Conservation (phyloP, 2,329 filamentous ascomycete species). For the Ophiosphaerella herpotricha region DNA sequence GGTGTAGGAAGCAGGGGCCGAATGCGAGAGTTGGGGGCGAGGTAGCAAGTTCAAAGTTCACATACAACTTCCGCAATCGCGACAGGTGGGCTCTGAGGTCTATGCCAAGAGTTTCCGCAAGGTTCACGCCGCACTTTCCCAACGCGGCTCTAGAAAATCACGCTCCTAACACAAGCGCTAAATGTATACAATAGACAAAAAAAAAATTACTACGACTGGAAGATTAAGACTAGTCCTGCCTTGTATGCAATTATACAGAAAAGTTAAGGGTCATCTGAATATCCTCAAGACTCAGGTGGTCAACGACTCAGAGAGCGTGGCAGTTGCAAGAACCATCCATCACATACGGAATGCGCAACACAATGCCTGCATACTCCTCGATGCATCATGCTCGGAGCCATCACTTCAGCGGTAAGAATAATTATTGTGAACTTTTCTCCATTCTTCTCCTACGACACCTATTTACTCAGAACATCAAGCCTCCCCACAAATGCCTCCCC, state of each 20-base stretch:
- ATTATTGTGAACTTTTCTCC: slow-evolving; percentile 29
- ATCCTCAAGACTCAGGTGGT: no score
- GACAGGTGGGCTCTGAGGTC: slow-evolving; percentile 19
- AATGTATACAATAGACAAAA: no score
- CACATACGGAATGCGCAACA: slow-evolving; percentile 28
- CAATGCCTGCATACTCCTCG: slow-evolving; percentile 10
- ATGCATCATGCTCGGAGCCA: neutral
- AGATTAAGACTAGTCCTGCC: no score
- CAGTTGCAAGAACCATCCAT: slow-evolving; percentile 23
- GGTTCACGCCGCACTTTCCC: slow-evolving; percentile 24
- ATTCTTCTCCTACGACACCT: slow-evolving; percentile 30
- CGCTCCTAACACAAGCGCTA: no score
- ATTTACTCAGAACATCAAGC: slow-evolving; percentile 34
- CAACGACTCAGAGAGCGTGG: no score
- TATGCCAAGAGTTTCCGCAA: slow-evolving; percentile 36
- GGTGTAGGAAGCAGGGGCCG: neutral
- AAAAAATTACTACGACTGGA: no score
- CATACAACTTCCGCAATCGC: slow-evolving; percentile 15
- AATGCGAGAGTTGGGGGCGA: neutral
- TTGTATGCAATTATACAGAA: no score
- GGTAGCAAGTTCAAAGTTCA: neutral
- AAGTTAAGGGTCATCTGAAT: no score
- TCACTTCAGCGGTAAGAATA: neutral
- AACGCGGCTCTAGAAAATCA: slow-evolving; percentile 4
- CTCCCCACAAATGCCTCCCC: slow-evolving; percentile 33